Base-by-base conservation (phyloP, 768 basidiomycete species). In the Trametes cubensis region DNA sequence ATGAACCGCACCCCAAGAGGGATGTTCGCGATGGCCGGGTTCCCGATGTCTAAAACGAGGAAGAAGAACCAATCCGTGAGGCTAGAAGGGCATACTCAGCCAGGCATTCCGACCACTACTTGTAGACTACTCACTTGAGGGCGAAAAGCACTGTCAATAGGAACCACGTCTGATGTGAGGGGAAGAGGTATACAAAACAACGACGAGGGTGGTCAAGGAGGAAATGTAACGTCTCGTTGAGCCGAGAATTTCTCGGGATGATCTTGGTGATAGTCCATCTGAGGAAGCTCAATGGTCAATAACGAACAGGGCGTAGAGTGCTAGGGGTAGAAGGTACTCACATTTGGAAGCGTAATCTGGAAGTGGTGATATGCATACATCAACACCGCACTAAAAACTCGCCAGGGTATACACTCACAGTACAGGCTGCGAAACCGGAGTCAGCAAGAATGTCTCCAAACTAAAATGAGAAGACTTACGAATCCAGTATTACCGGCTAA, bases 101-200 rank as follows among this genome's bases (percentile, higher is more conserved):
- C 3, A 26, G 7, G 26, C 41, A 11, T 23, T 15, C 21, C 5
- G 10, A 26, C 14, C 14, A 25, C 40, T 58, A 45, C n/a, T 64
- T 53, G 44, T n/a, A 38, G 40, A 17, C 23, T 39, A 61, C 86
- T 54, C 69, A 94, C 94, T 85, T 93, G 39, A 96, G 76, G 0
- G 77, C 65, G 4, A 90, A 40, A 23, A 97, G 79, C 23, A 95
- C 73, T 0, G 83, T 82, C 1, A 93, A 63, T 6, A 97, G 83
- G 67, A 96, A 91, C 92, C 94, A 94, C 3, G 95, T 97, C 71
- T 97, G 95, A 69, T 95, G 92, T 0, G 93, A 87, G 0, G 94
- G 94, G 67, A 96, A 96, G 10, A 96, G 81, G 72, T 94, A 92
- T 13, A 94, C 84, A 70, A 90, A 95, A 74, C 94, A 96, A 64